Percentiles rank a stretch among this genome's conserved stretches.
Evolutionary conservation across 2,329 filamentous ascomycete species (phyloP).

Genomic region (Epicoccum sorghinum): DNA sequence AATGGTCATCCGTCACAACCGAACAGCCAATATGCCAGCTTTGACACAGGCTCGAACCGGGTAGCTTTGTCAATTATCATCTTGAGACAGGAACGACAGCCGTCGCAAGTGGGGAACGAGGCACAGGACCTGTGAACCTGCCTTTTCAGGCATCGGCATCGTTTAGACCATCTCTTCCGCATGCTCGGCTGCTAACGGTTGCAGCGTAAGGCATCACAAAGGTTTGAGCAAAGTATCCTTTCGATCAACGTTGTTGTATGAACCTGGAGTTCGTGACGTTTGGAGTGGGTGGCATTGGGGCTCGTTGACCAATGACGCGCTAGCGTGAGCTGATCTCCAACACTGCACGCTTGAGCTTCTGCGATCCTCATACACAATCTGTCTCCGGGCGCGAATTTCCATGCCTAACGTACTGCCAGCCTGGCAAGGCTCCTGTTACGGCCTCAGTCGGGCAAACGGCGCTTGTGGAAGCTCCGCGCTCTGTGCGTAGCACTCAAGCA

Average conservation of each 20-base stretch:
- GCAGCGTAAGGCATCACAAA: slow-evolving; percentile 42
- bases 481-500: slow-evolving; percentile 36
- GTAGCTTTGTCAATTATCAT: slow-evolving; percentile 5
- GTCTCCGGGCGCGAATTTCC: slow-evolving; percentile 42
- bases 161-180: slow-evolving; percentile 31
- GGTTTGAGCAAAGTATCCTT: slow-evolving; percentile 38
- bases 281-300: slow-evolving; percentile 21
- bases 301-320: slow-evolving; percentile 16
- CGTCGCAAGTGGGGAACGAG: slow-evolving; percentile 16
- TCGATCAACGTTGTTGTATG: slow-evolving; percentile 29
- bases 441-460: slow-evolving; percentile 36
- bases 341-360: slow-evolving; percentile 34
- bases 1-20: slow-evolving; percentile 28
- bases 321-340: slow-evolving; percentile 30
- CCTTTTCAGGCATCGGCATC: slow-evolving; percentile 22
- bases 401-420: slow-evolving; percentile 39
- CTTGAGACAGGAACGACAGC: slow-evolving; percentile 17
- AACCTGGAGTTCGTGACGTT: slow-evolving; percentile 21
- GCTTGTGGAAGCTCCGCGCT: slow-evolving; percentile 31
- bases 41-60: slow-evolving; percentile 20
- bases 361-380: slow-evolving; percentile 40
- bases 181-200: slow-evolving; percentile 31
- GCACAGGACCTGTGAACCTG: slow-evolving; percentile 17
- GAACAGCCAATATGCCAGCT: slow-evolving; percentile 16
- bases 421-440: slow-evolving; percentile 31